phyloP scores from a whole-genome alignment of 2,329 filamentous ascomycete species.

The Rutstroemia sydowiana region DNA sequence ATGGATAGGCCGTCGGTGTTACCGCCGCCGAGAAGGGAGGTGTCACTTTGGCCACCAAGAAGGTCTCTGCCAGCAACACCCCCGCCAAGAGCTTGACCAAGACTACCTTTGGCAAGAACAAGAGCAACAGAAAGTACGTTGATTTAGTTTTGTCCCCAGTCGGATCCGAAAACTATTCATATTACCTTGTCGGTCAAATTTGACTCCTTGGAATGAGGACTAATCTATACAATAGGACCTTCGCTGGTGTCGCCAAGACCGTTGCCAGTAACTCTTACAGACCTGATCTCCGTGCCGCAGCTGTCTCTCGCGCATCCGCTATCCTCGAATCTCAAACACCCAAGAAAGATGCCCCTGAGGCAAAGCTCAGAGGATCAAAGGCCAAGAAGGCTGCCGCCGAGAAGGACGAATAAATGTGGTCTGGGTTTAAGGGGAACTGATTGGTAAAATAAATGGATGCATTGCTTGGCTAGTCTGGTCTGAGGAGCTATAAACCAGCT shows the following conservation, averaged over 20 bases:
- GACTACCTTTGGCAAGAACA: conserved; percentile 63
- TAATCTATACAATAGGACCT: conserved; percentile 53
- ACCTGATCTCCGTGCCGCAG: conserved; percentile 65
- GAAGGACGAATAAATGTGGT: conserved; percentile 34
- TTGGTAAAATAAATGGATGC: too few species aligned
- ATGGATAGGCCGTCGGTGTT: conserved; percentile 66
- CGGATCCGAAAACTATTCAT: too few species aligned
- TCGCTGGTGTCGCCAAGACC: conserved; percentile 77
- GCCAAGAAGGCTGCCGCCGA: conserved; percentile 61
- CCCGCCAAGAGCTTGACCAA: conserved; percentile 60
- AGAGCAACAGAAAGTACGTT: conserved; percentile 73
- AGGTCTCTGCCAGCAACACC: conserved; percentile 61
- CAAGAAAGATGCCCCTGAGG: conserved; percentile 66
- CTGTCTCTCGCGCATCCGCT: conserved; percentile 80
- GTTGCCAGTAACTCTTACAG: conserved; percentile 83
- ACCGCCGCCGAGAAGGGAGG: conserved; percentile 68
- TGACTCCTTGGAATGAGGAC: too few species aligned
- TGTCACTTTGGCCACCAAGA: conserved; percentile 80
- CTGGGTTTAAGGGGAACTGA: conserved; percentile 13
- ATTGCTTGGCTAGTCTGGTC: conserved; percentile 14
- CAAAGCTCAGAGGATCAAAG: conserved; percentile 73
- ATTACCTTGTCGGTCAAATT: too few species aligned
- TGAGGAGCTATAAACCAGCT: conserved; percentile 9
- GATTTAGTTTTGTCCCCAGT: too few species aligned
- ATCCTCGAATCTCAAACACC: conserved; percentile 72